Base-by-base conservation (phyloP, 1,284 basidiomycete species). In the Peniophora sp. region DNA sequence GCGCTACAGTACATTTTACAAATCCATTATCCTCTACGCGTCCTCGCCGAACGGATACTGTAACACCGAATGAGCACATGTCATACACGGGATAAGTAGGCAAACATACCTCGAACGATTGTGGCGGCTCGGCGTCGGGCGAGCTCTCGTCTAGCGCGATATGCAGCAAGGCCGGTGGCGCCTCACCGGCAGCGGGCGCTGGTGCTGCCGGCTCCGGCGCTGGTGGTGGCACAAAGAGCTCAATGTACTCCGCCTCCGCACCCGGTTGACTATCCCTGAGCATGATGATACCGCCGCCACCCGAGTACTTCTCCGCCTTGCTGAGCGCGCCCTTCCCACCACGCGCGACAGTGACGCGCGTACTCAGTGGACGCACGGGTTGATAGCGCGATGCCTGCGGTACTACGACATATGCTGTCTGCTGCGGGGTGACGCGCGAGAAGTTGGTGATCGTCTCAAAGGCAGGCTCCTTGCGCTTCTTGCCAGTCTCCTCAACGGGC, bases 401-500 rank as follows among this genome's bases (percentile, higher is more conserved):
- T 79, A 97, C 97, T 43, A 78, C 77, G 62, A 99, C 81, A 68
- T 89, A 85, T 18, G 83, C 75, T 32, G 97, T 73, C 67, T 99
- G 97, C 0, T 86, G 82, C 15, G 96, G 92, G 1, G 90, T 94
- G 17, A 98, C 92, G 48, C 97, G 86, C 12, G 94, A 90, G 63
- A 97, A 88, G 73, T 99, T 99, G 24, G 81, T 71, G 15, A 95
- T 71, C 52, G 73, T 78, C 68, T 96, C 92, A 12, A 76, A 88
- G 1, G 76, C 70, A 0, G 91, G 83, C 62, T 98, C 95, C 41
- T 69, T 58, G 36, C 57, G 62, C 64, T 85, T 88, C 61, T 85
- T 81, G 3, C 71, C 57, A 46, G 67, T 72, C 39, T 51, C 47
- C 35, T 73, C 55, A 3, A 59, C 49, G n/a, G 57, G 57, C 8